A percentile compares a stretch with the other conserved stretches of the same genome.
Conservation (phyloP, 208 protist species). For the Leishmania turanica region DNA sequence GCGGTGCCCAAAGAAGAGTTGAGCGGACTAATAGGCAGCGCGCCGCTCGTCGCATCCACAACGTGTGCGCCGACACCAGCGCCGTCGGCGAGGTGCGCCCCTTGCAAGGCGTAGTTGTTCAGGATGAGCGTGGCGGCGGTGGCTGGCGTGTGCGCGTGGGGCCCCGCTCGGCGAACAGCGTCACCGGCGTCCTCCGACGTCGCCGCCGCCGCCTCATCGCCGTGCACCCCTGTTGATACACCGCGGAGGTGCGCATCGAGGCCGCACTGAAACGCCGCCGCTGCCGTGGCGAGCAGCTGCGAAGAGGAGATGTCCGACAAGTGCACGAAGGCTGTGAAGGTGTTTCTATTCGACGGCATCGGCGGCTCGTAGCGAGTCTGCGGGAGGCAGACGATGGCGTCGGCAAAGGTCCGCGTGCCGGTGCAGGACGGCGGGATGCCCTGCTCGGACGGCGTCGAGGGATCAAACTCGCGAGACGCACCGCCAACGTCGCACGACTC, state of each 20-base stretch:
- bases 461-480: background rate
- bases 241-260: background rate
- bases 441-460: constrained; percentile 4
- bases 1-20: constrained; percentile 19
- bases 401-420: background rate
- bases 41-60: background rate
- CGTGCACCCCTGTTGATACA: background rate
- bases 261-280: constrained; percentile 3
- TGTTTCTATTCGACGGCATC: constrained; percentile 30
- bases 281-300: constrained; percentile 14
- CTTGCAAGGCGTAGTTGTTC: background rate
- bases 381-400: background rate
- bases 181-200: background rate
- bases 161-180: no score
- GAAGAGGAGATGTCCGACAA: constrained; percentile 23
- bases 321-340: constrained; percentile 25
- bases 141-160: constrained; percentile 1
- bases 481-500: no score
- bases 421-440: constrained; percentile 1
- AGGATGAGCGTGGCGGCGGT: constrained; percentile 14
- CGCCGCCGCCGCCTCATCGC: background rate
- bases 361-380: constrained; percentile 27
- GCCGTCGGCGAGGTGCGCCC: background rate
- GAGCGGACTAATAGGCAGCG: constrained; percentile 12
- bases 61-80: background rate